Conservation (phyloP, 2,329 filamentous ascomycete genomes). For the Calycina herbarum region DNA sequence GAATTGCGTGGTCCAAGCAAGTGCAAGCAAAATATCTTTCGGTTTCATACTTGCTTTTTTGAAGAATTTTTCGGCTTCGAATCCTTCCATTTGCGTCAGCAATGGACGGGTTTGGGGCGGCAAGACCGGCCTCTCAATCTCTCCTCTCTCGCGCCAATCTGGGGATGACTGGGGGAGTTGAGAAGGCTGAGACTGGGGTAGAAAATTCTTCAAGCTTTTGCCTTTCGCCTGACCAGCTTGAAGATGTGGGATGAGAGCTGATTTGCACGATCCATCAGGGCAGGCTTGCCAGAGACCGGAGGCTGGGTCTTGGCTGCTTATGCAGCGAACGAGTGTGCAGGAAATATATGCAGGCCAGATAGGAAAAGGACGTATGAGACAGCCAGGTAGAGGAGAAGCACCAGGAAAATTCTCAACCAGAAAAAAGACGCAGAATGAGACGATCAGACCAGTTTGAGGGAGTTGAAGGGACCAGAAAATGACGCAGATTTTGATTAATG, state of each 20-base stretch:
- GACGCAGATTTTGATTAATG: background rate
- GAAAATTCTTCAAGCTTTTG: slow-evolving; percentile 25
- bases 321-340: slow-evolving; percentile 13
- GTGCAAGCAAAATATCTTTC: background rate
- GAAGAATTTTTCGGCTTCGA: slow-evolving; percentile 13
- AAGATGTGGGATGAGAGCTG: slow-evolving; percentile 11
- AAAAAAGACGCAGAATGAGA: background rate
- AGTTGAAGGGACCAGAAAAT: slow-evolving; percentile 7
- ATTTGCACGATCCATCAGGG: slow-evolving; percentile 20
- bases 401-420: slow-evolving; percentile 7
- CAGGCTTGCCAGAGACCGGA: background rate
- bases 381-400: slow-evolving; percentile 6
- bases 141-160: slow-evolving; percentile 17
- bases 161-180: slow-evolving; percentile 16
- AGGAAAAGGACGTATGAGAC: slow-evolving; percentile 26
- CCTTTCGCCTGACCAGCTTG: slow-evolving; percentile 25
- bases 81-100: slow-evolving; percentile 10
- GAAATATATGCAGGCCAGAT: slow-evolving; percentile 21
- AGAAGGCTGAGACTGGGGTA: slow-evolving; percentile 28
- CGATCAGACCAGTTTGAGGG: slow-evolving; percentile 7
- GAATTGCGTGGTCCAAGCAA: too few species aligned
- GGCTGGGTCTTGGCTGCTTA: slow-evolving; percentile 20
- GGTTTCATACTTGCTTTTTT: slow-evolving; percentile 17
- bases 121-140: slow-evolving; percentile 14
- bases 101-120: slow-evolving; percentile 5